Evolutionary conservation across 768 basidiomycete species (phyloP), one percentile per base, ranked within the genome.

Genomic region (Cystobasidium ongulense): DNA sequence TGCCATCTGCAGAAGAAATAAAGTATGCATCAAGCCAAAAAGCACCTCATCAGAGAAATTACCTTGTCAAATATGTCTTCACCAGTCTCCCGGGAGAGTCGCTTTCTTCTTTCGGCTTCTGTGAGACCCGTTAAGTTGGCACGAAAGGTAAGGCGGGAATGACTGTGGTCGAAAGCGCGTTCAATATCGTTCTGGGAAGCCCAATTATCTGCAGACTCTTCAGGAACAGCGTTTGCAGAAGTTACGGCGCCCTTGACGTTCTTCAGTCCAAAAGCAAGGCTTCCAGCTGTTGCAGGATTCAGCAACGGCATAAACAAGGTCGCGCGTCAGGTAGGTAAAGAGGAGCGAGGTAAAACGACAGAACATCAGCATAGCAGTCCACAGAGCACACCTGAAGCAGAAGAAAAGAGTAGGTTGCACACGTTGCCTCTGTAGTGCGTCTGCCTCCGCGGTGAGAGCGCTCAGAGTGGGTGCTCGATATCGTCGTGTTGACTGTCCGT

Each of bases 61-160:
- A 71, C 68, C 43, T 36, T 46, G n/a, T 18, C 68, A 25, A 7
- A 71, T 10, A 54, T 11, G 53, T 71, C 53, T 57, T 71, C 68
- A 13, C 68, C 68, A n/a, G 18, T 23, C n/a, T 71, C 31, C 18
- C 25, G 68, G 29, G 65, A 67, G 3, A 21, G 43, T 2, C 18
- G 52, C 68, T 43, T 35, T 17, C 68, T 71, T 36, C 27, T 10
- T 38, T 52, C 68, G 1, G 33, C 54, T 38, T 31, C 53, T 23
- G 33, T 43, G 31, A 36, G 54, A 8, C 25, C 38, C n/a, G 68
- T 43, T 18, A 35, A 31, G 33, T 39, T 68, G 25, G 66, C 46
- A 13, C 31, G 39, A n/a, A 57, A 59, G 15, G 54, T 59, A 54
- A 36, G 54, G 18, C 68, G 38, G 46, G 65, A 67, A 46, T 35